These are phyloP conservation scores for Bolboschoenus planiculmis DNA, from an alignment of 176 grass and related monocot species.

Conservation along the genomic window DNA sequence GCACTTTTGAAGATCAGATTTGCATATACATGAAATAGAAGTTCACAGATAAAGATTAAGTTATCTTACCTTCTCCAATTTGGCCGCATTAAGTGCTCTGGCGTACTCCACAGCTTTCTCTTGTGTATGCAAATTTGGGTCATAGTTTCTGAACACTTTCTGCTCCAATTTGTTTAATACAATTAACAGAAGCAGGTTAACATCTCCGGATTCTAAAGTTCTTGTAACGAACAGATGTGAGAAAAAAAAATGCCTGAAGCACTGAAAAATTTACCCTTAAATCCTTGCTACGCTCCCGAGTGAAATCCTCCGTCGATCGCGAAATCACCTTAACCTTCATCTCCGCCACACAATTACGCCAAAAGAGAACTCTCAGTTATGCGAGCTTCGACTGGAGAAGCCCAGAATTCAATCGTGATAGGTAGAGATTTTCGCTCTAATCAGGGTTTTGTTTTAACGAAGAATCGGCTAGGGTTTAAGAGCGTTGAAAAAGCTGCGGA, in stretches of 20 bases:
- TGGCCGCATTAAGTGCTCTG: slow-evolving; percentile 85
- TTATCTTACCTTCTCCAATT: slow-evolving; percentile 65
- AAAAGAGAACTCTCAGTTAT: neutral
- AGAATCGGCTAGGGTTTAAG: too few species aligned
- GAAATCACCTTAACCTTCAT: slow-evolving; percentile 98
- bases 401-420: too few species aligned
- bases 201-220: neutral
- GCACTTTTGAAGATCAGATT: neutral
- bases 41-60: neutral
- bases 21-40: neutral
- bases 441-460: too few species aligned
- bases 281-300: slow-evolving; percentile 80
- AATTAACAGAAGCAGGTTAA: neutral
- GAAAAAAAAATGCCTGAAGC: neutral
- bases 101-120: slow-evolving; percentile 93
- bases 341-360: neutral
- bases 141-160: slow-evolving; percentile 96
- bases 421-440: too few species aligned
- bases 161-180: slow-evolving; percentile 22
- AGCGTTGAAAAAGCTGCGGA: too few species aligned
- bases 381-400: too few species aligned
- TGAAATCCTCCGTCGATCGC: slow-evolving; percentile 81
- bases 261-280: slow-evolving; percentile 46
- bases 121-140: slow-evolving; percentile 65
- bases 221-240: neutral